phyloP scores from a whole-genome alignment of 768 basidiomycete genomes.

The Tylopilus sp. region DNA sequence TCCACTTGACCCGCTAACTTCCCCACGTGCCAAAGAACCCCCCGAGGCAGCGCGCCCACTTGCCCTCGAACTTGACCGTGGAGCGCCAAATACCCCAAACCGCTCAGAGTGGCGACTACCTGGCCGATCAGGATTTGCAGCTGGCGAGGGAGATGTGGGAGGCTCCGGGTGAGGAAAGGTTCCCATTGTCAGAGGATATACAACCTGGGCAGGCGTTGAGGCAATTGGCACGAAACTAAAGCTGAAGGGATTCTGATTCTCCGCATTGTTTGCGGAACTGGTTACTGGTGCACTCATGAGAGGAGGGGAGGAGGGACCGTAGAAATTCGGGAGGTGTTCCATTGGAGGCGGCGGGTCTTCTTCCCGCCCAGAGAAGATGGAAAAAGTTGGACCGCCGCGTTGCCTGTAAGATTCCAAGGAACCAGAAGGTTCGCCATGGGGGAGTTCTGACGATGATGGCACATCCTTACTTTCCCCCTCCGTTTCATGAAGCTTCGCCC shows the following conservation, averaged over 20 bases:
- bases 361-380: conserved; percentile 44
- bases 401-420: conserved; percentile 11
- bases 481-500: conserved; percentile 36
- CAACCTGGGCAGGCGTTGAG: conserved; percentile 47
- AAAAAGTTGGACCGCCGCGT: conserved; percentile 41
- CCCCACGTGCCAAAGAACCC: conserved; percentile 24
- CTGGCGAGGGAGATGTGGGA: conserved; percentile 34
- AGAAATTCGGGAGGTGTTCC: conserved; percentile 51
- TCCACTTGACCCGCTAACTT: conserved; percentile 23
- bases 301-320: conserved; percentile 42
- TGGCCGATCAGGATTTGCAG: conserved; percentile 30
- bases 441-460: conserved; percentile 7
- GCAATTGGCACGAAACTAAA: conserved; percentile 52
- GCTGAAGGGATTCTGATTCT: conserved; percentile 53
- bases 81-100: conserved; percentile 27
- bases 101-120: conserved; percentile 33
- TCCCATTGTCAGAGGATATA: conserved; percentile 37
- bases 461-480: conserved; percentile 22
- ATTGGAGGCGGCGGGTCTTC: conserved; percentile 50
- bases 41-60: conserved; percentile 29
- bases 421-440: conserved; percentile 18
- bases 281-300: conserved; percentile 35
- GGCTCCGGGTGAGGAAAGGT: conserved; percentile 34
- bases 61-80: conserved; percentile 39
- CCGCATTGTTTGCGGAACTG: conserved; percentile 46